Percentiles rank a stretch among this genome's conserved stretches.
Evolutionary conservation across 495 filamentous ascomycete genomes (phyloP).

Genomic region (Saxispiralis lemnorum): DNA sequence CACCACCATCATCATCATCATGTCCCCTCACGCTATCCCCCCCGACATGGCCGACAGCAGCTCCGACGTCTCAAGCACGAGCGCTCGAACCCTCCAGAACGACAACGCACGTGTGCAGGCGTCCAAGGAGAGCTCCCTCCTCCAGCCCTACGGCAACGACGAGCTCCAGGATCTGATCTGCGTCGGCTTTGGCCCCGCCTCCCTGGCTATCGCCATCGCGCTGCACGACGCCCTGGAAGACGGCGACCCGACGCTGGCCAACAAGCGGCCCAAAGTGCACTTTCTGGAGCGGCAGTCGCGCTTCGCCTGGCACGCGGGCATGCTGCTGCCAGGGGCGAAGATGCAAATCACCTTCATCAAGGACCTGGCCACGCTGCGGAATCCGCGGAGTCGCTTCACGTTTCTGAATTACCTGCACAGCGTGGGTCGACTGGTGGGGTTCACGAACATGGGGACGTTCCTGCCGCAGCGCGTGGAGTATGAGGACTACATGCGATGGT

Average conservation of each 20-base stretch:
- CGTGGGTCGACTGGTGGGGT: conserved; percentile 62
- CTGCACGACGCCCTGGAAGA: conserved; percentile 48
- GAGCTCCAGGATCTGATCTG: conserved; percentile 68
- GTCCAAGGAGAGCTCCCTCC: conserved; percentile 15
- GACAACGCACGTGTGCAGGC: too few relatives aligned
- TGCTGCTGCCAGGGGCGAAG: conserved; percentile 78
- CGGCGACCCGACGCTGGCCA: conserved; percentile 9
- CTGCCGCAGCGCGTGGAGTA: conserved; percentile 73
- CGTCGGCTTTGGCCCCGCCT: conserved; percentile 85
- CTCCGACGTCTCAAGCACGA: too few relatives aligned
- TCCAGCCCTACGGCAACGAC: conserved; percentile 28
- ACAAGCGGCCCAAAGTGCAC: conserved; percentile 44
- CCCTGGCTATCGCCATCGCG: conserved; percentile 80
- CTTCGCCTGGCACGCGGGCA: conserved; percentile 87
- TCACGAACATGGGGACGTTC: conserved; percentile 82
- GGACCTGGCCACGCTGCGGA: conserved; percentile 74
- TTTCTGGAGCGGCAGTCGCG: conserved; percentile 71
- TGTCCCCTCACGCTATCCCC: too few relatives aligned
- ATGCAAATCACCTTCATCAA: conserved; percentile 99
- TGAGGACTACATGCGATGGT: conserved; percentile 91
- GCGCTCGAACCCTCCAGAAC: too few relatives aligned
- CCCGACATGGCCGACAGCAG: too few relatives aligned
- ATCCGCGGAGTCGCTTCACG: conserved; percentile 81
- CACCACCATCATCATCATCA: neutral
- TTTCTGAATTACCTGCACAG: conserved; percentile 85